Conservation (phyloP, 192 early-diverging fungal genomes). For the Coemansia sp. region DNA sequence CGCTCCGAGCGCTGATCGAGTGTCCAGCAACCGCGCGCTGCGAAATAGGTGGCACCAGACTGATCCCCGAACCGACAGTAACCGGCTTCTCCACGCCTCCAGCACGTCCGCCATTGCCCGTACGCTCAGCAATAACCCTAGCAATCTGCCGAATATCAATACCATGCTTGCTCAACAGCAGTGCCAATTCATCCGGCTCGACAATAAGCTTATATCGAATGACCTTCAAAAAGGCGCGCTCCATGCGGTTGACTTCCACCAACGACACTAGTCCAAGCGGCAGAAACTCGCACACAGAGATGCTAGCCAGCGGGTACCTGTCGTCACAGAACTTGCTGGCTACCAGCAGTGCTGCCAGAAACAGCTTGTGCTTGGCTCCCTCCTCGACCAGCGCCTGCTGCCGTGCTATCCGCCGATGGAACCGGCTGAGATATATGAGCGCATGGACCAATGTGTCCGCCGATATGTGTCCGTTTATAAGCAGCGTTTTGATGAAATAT, state of each 20-base stretch:
- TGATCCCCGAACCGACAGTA: background rate
- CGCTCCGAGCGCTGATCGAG: conserved; percentile 34
- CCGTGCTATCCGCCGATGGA: conserved; percentile 30
- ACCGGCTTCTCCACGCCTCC: background rate
- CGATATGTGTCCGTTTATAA: conserved; percentile 50
- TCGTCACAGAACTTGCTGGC: conserved; percentile 58
- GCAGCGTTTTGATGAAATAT: conserved; percentile 46
- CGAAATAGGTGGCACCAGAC: conserved; percentile 9
- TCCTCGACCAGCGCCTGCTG: conserved; percentile 41
- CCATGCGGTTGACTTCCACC: conserved; percentile 48
- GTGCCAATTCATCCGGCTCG: conserved; percentile 46
- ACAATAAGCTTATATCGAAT: conserved; percentile 53
- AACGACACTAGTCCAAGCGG: conserved; percentile 28
- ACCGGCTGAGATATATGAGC: conserved; percentile 50
- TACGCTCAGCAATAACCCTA: conserved; percentile 21
- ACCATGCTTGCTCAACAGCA: conserved; percentile 43
- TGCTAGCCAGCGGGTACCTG: conserved; percentile 40
- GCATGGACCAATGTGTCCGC: conserved; percentile 51
- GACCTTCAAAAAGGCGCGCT: conserved; percentile 42
- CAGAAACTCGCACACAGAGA: conserved; percentile 46
- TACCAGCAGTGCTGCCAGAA: conserved; percentile 46
- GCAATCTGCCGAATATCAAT: conserved; percentile 53
- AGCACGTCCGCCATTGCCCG: background rate
- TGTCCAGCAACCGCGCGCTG: conserved; percentile 46
- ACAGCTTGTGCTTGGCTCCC: conserved; percentile 51